Base-by-base conservation (phyloP, 306 rosid species). In the Lathyrus tuberosus region DNA sequence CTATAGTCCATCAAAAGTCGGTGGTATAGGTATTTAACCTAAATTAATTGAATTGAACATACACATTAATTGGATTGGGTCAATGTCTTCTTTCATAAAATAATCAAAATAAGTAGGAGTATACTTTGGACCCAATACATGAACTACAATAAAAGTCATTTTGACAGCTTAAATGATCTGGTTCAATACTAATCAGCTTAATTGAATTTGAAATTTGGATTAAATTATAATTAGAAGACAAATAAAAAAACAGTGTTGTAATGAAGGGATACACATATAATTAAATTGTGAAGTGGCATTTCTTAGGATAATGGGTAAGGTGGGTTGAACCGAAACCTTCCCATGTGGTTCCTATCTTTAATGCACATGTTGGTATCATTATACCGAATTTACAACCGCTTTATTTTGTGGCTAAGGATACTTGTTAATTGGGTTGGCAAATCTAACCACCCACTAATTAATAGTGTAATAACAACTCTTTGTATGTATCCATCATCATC, bases 331-430 rank as follows among this genome's bases (percentile, higher is more conserved):
- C 44, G 22, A 69, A 59, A 75, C 47, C 70, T 18, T 2, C 60
- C 82, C 91, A 88, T 86, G 95, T 88, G 96, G 65, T 67, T 84
- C 66, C 30, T 76, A 78, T 76, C 81, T 76, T 78, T 77, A 87
- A 80, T 69, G 87, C 87, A 86, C 92, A 80, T 71, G 90, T 76
- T 73, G 63, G 68, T 71, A 83, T 86, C 71, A 78, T 86, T 57
- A 76, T 80, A 52, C 76, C 81, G 75, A 77, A 65, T 78, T 58
- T 63, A 40, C 79, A 75, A 73, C 72, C 44, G 72, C 77, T 67
- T 78, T 78, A 72, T 73, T 63, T 79, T 76, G 86, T 75, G 76
- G 80, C 79, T 81, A 74, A 73, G 70, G 62, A 66, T 82, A 71
- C 76, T 77, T 71, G 69, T 68, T 42, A 56, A 56, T 62, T 52